Percentiles rank a stretch among this genome's conserved stretches.
Evolutionary conservation across 2,329 filamentous ascomycete species (phyloP).

Genomic region (Thielaviopsis punctulata): DNA sequence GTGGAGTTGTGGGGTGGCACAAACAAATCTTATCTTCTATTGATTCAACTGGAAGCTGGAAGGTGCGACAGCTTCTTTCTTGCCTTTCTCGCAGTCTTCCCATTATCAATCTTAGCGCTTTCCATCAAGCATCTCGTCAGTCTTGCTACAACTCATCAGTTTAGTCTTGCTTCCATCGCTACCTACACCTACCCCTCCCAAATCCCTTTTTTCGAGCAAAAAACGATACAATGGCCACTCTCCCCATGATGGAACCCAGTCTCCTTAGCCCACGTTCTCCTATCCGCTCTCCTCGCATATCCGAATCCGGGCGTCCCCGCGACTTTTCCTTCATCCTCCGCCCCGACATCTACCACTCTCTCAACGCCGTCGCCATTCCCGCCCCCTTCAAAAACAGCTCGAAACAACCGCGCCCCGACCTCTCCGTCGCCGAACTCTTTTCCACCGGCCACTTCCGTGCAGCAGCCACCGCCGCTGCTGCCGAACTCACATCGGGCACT

Average conservation of each 20-base stretch:
- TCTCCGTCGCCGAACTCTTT: slow-evolving; percentile 52
- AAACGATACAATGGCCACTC: slow-evolving; percentile 13
- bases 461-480: slow-evolving; percentile 51
- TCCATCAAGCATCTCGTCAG: neutral
- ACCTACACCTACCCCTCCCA: slow-evolving; percentile 13
- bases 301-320: slow-evolving; percentile 23
- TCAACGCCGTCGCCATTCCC: slow-evolving; percentile 46
- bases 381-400: slow-evolving; percentile 51
- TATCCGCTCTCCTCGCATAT: slow-evolving; percentile 17
- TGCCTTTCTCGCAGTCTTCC: too few species aligned
- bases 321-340: slow-evolving; percentile 69
- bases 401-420: slow-evolving; percentile 43
- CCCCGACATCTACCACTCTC: slow-evolving; percentile 66
- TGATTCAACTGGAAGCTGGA: neutral
- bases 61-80: neutral
- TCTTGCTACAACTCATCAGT: neutral
- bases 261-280: slow-evolving; percentile 11
- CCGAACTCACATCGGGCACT: slow-evolving; percentile 38
- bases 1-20: neutral
- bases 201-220: too few species aligned
- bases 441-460: slow-evolving; percentile 60
- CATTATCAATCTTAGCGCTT: too few species aligned
- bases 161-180: neutral
- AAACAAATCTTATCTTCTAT: neutral
- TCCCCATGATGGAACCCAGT: slow-evolving; percentile 9